Base-by-base conservation (phyloP, 148 eudicot species). In the Selenicereus undatus region DNA sequence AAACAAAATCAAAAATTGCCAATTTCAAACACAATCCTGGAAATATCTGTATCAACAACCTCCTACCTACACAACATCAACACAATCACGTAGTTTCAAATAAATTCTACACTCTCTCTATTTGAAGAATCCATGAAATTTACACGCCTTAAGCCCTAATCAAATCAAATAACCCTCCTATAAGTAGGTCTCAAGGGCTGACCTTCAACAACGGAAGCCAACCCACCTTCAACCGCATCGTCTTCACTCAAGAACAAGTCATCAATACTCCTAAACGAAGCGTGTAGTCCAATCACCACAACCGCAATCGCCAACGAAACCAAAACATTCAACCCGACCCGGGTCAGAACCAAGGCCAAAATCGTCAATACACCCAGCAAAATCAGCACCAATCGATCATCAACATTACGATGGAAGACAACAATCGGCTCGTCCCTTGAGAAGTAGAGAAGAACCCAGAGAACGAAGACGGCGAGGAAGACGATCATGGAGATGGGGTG, bases 401-500 rank as follows among this genome's bases (percentile, higher is more conserved):
- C 71, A 11, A 66, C 71, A 13, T 18, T 66, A 0, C 71, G 71
- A 1, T 14, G 32, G 2, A 66, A 66, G 14, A 66, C 0, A 35
- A 66, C 71, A 11, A 66, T 26, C 32, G 71, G 71, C 1, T 27
- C 35, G 13, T 66, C 71, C 2, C 71, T 26, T 35, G 36, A 66
- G 29, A 66, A 66, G 71, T 66, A 66, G 32, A 66, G 71, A 11
- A 66, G 26, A 27, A 66, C 32, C 71, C 71, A 66, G 71, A 66
- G 29, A 14, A 26, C 11, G 4, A 66, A 66, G 36, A 66, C 12
- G 16, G 18, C 71, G 32, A 66, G 35, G 29, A 66, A 66, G 71
- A 66, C 71, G 35, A 66, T 66, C 36, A 66, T 66, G 71, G 71
- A 66, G 6, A 91, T 14, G 0, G 98, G 97, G 84, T 91, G 91